phyloP scores from a whole-genome alignment of 257 asterid genomes.

The Fraxinus anomala region DNA sequence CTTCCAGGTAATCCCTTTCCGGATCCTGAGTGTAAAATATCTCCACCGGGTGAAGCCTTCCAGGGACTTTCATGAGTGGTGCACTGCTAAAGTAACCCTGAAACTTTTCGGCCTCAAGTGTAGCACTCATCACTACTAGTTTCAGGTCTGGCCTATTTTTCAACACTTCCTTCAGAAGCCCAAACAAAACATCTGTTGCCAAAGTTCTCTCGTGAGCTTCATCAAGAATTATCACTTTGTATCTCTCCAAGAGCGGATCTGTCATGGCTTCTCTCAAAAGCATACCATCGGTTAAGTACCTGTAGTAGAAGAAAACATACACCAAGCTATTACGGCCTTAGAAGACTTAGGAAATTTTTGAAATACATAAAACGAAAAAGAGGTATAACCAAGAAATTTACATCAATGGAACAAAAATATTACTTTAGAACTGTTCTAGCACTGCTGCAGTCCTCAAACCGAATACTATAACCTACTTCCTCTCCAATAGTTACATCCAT shows the following conservation, averaged over 20 bases:
- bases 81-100: constrained; percentile 85
- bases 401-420: constrained; percentile 7
- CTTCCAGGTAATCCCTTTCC: constrained; percentile 94
- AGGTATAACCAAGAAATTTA: not conserved
- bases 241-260: constrained; percentile 89
- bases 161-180: constrained; percentile 89
- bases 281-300: constrained; percentile 98
- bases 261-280: constrained; percentile 99
- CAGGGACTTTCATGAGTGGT: constrained; percentile 98
- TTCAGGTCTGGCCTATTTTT: constrained; percentile 82
- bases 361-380: not conserved
- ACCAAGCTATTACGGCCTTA: not conserved
- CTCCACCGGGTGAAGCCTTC: constrained; percentile 95
- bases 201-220: constrained; percentile 98
- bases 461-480: constrained; percentile 97
- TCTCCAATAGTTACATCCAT: constrained; percentile 97
- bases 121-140: constrained; percentile 98
- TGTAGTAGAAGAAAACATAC: constrained; percentile 25
- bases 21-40: constrained; percentile 93
- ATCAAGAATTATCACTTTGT: constrained; percentile 93
- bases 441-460: constrained; percentile 95
- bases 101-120: constrained; percentile 97
- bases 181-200: constrained; percentile 95
- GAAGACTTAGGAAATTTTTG: not conserved
- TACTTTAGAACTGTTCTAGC: constrained; percentile 80